Conservation (phyloP, 2,329 filamentous ascomycete genomes). For the Albifimbria verrucaria region DNA sequence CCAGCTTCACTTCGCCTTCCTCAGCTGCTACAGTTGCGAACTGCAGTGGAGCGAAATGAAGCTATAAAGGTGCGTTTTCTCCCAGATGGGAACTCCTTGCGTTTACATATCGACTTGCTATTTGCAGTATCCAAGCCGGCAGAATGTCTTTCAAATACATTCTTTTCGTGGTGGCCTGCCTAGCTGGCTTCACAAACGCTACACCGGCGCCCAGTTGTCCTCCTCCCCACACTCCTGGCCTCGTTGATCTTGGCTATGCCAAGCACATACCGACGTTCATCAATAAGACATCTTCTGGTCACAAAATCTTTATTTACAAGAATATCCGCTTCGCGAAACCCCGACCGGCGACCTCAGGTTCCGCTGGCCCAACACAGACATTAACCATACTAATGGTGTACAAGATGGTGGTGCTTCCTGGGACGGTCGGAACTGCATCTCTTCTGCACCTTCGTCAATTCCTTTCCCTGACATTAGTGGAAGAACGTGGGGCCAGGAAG, state of each 20-base stretch:
- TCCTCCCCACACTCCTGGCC: no score
- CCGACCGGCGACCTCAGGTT: conserved; percentile 19
- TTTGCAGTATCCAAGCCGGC: no score
- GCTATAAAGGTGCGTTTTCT: no score
- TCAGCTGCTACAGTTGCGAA: no score
- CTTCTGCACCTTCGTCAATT: conserved; percentile 10
- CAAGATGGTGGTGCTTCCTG: conserved; percentile 10
- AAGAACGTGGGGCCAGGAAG: conserved; percentile 15
- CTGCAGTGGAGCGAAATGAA: no score
- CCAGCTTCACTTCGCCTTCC: no score
- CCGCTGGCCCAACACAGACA: conserved; percentile 12
- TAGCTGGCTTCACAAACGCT: no score
- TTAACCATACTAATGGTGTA: conserved; percentile 7
- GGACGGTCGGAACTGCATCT: conserved; percentile 9
- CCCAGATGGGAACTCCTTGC: no score
- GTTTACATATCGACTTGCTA: no score
- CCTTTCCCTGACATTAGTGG: conserved; percentile 13
- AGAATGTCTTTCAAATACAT: no score
- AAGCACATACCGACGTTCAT: conserved; percentile 14
- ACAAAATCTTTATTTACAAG: conserved; percentile 16
- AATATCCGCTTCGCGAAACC: conserved; percentile 21
- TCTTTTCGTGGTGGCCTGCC: no score
- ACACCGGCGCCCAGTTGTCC: no score
- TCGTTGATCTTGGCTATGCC: conserved; percentile 13
- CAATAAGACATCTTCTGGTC: conserved; percentile 15